Percentiles rank a stretch among this genome's conserved stretches.
Conservation (phyloP, 345 rosid genomes). For the Combretum micranthum region DNA sequence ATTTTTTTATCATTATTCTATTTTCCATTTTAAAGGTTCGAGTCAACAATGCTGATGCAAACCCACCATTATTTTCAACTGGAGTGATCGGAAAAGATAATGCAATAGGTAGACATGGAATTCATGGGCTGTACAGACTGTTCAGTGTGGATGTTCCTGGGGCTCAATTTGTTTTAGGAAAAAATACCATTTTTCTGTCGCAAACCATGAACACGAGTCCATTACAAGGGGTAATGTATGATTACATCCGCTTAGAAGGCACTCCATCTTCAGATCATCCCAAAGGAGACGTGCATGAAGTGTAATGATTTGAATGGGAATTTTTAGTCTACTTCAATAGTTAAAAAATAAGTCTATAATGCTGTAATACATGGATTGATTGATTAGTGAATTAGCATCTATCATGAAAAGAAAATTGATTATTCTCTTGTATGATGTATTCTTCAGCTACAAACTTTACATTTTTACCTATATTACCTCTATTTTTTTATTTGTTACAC, state of each 20-base stretch:
- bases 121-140: slow-evolving; percentile 53
- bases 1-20: background rate
- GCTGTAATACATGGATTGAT: too few species aligned
- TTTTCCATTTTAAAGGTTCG: slow-evolving; percentile 21
- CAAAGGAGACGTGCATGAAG: background rate
- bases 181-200: slow-evolving; percentile 40
- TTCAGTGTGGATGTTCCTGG: slow-evolving; percentile 30
- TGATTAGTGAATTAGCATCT: too few species aligned
- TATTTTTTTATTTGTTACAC: too few species aligned
- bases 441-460: too few species aligned
- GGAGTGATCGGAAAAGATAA: slow-evolving; percentile 60
- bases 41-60: slow-evolving; percentile 19
- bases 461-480: too few species aligned
- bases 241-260: slow-evolving; percentile 53
- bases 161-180: slow-evolving; percentile 25
- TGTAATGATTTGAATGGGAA: too few species aligned
- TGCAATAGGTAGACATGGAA: slow-evolving; percentile 58
- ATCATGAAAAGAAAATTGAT: too few species aligned
- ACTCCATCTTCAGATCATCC: slow-evolving; percentile 24
- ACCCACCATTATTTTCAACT: slow-evolving; percentile 39
- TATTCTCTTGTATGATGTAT: too few species aligned
- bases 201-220: slow-evolving; percentile 31
- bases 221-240: slow-evolving; percentile 54
- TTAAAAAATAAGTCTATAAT: too few species aligned
- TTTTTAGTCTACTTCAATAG: too few species aligned